Evolutionary conservation across 2,329 filamentous ascomycete species (phyloP).

Genomic region (Claviceps sp.): DNA sequence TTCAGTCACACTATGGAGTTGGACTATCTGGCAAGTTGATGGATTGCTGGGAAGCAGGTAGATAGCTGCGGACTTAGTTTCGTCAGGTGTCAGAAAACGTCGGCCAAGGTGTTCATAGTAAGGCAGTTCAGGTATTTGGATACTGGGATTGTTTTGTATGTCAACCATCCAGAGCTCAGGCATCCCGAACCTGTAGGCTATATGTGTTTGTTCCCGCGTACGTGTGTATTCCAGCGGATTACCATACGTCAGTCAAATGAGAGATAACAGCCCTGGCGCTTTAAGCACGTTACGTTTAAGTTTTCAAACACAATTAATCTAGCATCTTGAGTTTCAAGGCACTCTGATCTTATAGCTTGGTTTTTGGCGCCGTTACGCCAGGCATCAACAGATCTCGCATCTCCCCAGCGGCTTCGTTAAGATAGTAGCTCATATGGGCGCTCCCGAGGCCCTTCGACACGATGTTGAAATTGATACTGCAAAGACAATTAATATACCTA

Average conservation of each 20-base stretch:
- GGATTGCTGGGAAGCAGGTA: neutral
- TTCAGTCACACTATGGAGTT: neutral
- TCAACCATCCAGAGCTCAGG: neutral
- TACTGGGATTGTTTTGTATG: neutral
- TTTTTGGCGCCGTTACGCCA: slow-evolving; percentile 66
- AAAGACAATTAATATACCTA: slow-evolving; percentile 4
- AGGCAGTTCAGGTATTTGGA: neutral
- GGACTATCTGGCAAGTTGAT: neutral
- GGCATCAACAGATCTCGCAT: slow-evolving; percentile 76
- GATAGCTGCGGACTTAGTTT: neutral
- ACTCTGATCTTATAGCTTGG: slow-evolving; percentile 46
- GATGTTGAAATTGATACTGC: slow-evolving; percentile 91
- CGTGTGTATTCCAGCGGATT: neutral
- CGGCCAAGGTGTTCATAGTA: neutral
- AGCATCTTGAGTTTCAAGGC: neutral
- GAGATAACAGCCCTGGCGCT: neutral
- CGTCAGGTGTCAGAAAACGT: neutral
- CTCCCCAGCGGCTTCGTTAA: slow-evolving; percentile 86
- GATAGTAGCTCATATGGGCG: slow-evolving; percentile 87
- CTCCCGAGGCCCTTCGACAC: slow-evolving; percentile 86
- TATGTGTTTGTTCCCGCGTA: neutral
- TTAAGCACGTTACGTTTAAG: neutral
- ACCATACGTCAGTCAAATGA: neutral
- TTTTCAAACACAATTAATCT: neutral
- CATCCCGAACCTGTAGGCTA: neutral